Percentiles rank a stretch among this genome's conserved stretches.
phyloP scores from a whole-genome alignment of 2,329 filamentous ascomycete genomes.

The Penicillium oxalicum region DNA sequence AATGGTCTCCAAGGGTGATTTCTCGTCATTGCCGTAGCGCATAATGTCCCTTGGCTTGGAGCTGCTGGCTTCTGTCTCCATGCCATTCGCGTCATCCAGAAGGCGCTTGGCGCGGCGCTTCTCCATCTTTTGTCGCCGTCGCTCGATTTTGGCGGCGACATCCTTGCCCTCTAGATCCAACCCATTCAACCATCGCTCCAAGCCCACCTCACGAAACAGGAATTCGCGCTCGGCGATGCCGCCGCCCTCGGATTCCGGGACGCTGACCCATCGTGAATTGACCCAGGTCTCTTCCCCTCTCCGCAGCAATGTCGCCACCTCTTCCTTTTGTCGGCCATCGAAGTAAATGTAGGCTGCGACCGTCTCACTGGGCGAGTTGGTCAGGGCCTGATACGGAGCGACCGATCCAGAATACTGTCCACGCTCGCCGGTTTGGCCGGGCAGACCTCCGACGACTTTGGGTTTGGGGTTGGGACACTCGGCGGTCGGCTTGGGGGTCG shows the following conservation, averaged over 20 bases:
- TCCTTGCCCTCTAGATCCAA: constrained; percentile 92
- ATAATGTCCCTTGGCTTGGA: constrained; percentile 54
- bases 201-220: constrained; percentile 88
- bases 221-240: constrained; percentile 95
- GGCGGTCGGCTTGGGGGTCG: constrained; percentile 71
- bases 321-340: constrained; percentile 88
- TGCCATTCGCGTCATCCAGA: constrained; percentile 50
- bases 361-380: constrained; percentile 88
- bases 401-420: constrained; percentile 55
- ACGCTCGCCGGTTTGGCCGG: constrained; percentile 48
- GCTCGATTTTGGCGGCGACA: constrained; percentile 70
- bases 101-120: constrained; percentile 75
- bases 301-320: constrained; percentile 87
- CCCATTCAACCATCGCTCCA: constrained; percentile 95
- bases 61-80: constrained; percentile 34
- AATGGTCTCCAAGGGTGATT: constrained; percentile 65
- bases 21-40: constrained; percentile 72
- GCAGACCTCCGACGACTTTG: constrained; percentile 69
- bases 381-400: constrained; percentile 84
- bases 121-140: constrained; percentile 63
- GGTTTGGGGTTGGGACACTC: constrained; percentile 75
- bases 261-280: constrained; percentile 94
- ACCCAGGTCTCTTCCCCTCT: constrained; percentile 98
- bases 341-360: constrained; percentile 99
- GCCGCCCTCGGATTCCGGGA: constrained; percentile 83